Evolutionary conservation across 2,329 filamentous ascomycete species (phyloP).

Genomic region (Cercospora sesami): DNA sequence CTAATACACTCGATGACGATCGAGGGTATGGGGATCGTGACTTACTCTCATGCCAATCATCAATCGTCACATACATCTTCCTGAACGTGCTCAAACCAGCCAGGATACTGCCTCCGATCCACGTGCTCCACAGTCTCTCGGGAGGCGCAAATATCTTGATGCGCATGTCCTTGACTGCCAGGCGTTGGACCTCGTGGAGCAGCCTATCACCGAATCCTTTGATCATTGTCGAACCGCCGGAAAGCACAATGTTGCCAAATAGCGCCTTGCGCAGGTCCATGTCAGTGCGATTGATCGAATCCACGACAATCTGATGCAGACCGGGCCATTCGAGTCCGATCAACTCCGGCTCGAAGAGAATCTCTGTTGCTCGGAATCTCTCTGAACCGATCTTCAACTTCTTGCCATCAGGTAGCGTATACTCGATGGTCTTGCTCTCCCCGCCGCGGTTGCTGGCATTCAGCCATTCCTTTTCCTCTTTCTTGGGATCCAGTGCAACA

Average conservation of each 20-base stretch:
- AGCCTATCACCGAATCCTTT: slow-evolving; percentile 95
- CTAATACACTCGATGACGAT: slow-evolving; percentile 17
- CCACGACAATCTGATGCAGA: slow-evolving; percentile 96
- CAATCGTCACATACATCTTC: slow-evolving; percentile 99
- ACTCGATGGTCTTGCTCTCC: slow-evolving; percentile 76
- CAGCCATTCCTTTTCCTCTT: slow-evolving; percentile 95
- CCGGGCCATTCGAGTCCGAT: slow-evolving; percentile 96
- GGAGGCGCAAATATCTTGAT: slow-evolving; percentile 99
- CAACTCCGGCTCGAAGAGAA: slow-evolving; percentile 95
- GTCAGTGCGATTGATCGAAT: slow-evolving; percentile 91
- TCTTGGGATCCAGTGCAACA: slow-evolving; percentile 83
- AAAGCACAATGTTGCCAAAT: slow-evolving; percentile 95
- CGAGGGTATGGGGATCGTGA: slow-evolving; percentile 19
- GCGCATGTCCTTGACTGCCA: slow-evolving; percentile 98
- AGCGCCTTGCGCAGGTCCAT: slow-evolving; percentile 91
- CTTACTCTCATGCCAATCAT: slow-evolving; percentile 93
- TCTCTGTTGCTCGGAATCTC: slow-evolving; percentile 92
- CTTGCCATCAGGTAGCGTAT: slow-evolving; percentile 86
- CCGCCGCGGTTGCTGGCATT: slow-evolving; percentile 62
- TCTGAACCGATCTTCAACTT: slow-evolving; percentile 93
- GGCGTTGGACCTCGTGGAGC: slow-evolving; percentile 83
- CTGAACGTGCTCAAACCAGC: slow-evolving; percentile 96
- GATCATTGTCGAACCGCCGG: slow-evolving; percentile 91
- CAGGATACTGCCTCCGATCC: slow-evolving; percentile 97
- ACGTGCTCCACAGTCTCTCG: slow-evolving; percentile 97